These are phyloP conservation scores for Hyphopichia wangnamkhiaoensis DNA, from an alignment of 1,139 yeast genomes.

Conservation along the genomic window DNA sequence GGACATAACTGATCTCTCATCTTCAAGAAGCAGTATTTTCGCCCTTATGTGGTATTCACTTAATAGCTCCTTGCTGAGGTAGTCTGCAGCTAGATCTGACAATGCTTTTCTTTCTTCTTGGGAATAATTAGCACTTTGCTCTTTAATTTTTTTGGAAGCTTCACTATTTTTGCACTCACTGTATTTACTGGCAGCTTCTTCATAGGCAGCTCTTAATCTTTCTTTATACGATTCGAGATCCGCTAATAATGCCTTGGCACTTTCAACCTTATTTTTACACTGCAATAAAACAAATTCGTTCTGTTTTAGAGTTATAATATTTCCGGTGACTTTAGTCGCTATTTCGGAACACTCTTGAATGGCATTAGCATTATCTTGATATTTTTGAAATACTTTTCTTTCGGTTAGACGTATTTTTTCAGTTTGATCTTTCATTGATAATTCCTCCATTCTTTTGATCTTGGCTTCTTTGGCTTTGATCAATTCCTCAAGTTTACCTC, in stretches of 20 bases:
- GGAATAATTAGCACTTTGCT: constrained; percentile 38
- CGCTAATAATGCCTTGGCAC: constrained; percentile 31
- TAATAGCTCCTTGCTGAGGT: constrained; percentile 43
- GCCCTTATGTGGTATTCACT: constrained; percentile 35
- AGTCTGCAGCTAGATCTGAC: constrained; percentile 43
- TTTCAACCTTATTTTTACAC: constrained; percentile 32
- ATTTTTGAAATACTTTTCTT: constrained; percentile 24
- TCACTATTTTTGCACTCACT: constrained; percentile 46
- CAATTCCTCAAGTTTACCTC: constrained; percentile 15
- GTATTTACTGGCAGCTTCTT: constrained; percentile 41
- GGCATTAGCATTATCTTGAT: constrained; percentile 18
- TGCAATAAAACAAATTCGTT: constrained; percentile 27
- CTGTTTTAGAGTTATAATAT: constrained; percentile 23
- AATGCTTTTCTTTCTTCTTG: constrained; percentile 45
- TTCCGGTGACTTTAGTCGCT: constrained; percentile 21
- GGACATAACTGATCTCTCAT: constrained; percentile 39
- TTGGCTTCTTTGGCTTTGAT: constrained; percentile 23
- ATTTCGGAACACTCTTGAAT: constrained; percentile 15
- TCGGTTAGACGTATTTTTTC: constrained; percentile 27
- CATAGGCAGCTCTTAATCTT: constrained; percentile 32
- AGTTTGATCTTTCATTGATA: constrained; percentile 29
- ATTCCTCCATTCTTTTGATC: constrained; percentile 25
- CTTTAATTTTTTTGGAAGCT: constrained; percentile 43
- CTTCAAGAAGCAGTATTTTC: constrained; percentile 36
- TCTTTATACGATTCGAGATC: constrained; percentile 34